phyloP scores from a whole-genome alignment of 1,284 basidiomycete species.

The Malassezia dermatis region DNA sequence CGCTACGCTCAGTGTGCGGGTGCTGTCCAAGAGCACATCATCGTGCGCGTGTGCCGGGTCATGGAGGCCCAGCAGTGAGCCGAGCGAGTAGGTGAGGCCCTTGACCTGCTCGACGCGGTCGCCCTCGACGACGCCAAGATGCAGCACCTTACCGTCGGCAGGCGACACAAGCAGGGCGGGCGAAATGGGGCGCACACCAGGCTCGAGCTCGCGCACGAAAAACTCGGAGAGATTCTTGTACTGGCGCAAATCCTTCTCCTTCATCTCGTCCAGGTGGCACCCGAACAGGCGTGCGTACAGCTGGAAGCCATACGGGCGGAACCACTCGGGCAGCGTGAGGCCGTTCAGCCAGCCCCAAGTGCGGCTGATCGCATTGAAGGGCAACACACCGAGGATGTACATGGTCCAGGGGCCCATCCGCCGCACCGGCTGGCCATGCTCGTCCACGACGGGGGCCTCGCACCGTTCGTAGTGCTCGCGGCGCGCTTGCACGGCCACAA shows the following conservation, averaged over 20 bases:
- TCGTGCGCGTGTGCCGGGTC: conserved; percentile 25
- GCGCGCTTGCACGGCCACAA: conserved; percentile 57
- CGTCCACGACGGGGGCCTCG: conserved; percentile 54
- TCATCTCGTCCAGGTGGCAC: conserved; percentile 86
- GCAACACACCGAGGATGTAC: conserved; percentile 87
- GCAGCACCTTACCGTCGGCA: conserved; percentile 82
- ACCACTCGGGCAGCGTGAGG: conserved; percentile 71
- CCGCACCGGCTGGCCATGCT: conserved; percentile 55
- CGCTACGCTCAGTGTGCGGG: conserved; percentile 54
- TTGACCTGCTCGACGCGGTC: conserved; percentile 88
- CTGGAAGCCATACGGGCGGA: conserved; percentile 74
- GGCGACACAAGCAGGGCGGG: conserved; percentile 73
- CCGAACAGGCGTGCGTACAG: conserved; percentile 79
- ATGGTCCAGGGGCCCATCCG: conserved; percentile 92
- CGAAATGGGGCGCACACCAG: conserved; percentile 70
- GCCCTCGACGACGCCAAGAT: conserved; percentile 78
- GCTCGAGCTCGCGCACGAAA: conserved; percentile 81
- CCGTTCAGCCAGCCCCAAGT: conserved; percentile 94
- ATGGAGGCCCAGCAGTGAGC: conserved; percentile 60
- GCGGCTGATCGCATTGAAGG: conserved; percentile 81
- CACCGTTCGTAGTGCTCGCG: conserved; percentile 52
- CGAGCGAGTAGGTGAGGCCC: conserved; percentile 85
- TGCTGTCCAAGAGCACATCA: conserved; percentile 27
- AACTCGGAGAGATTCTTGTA: conserved; percentile 84
- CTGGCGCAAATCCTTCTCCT: conserved; percentile 62